Evolutionary conservation across 164 flowering plant species (phyloP), one percentile per base, ranked within the genome.

Genomic region (Vitis rupestris): DNA sequence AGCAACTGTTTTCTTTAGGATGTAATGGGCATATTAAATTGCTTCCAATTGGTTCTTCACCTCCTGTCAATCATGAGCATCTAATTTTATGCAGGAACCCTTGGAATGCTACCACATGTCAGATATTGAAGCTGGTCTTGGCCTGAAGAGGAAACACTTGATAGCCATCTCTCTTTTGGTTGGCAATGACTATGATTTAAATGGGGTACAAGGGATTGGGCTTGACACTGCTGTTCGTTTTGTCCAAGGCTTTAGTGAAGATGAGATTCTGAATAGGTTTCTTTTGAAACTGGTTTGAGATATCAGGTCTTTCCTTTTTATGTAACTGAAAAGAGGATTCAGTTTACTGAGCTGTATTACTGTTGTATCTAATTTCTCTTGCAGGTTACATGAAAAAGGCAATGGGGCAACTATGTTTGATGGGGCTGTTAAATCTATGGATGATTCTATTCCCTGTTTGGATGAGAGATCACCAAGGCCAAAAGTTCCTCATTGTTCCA

Each of bases 191-290:
- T 87, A 89, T 75, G 87, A 92, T 77, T 69, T 91, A 63, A 77
- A 73, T 53, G 99, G 99, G 48, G 90, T 96, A n/a, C 83, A 76
- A 73, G 97, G 97, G 19, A 82, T 96, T 74, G 99, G 98, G 68
- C 56, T 84, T 64, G 91, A 89, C 30, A 89, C 84, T 57, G 98
- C 98, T 73, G 68, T 91, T 78, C 91, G 87, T 49, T 87, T 96
- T 81, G 95, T 88, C 70, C 84, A 74, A 72, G 69, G 52, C 53
- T 91, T 83, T 69, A 60, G 70, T 64, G 97, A 89, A 66, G 89
- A 89, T 73, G 97, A 90, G 73, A 75, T 95, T 68, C 78, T 95
- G 67, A 68, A 83, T 59, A 85, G 88, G 99, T 90, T n/a, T 64
- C 79, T 63, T 63, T 65, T 48, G 64, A 17, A 29, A 44, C 17